phyloP scores from a whole-genome alignment of 176 grass and related monocot species.

The Triticum dicoccoides region DNA sequence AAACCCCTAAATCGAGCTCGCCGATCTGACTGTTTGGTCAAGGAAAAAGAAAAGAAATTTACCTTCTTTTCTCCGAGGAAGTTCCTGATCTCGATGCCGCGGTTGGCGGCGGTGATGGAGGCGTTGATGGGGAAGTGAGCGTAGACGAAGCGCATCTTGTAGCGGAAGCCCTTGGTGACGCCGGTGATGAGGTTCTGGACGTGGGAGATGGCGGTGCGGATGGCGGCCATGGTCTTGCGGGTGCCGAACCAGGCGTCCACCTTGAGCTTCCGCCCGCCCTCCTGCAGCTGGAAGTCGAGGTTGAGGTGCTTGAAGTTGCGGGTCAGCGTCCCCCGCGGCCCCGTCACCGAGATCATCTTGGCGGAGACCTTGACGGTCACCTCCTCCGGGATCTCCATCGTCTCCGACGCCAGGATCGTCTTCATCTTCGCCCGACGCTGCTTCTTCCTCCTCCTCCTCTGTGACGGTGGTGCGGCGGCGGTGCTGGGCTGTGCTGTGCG shows the following conservation, averaged over 20 bases:
- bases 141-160: constrained; percentile 82
- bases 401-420: constrained; percentile 72
- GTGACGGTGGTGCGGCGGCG: too few relatives aligned
- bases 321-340: constrained; percentile 59
- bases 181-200: constrained; percentile 83
- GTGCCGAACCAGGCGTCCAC: constrained; percentile 82
- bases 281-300: constrained; percentile 69
- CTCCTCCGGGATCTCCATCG: constrained; percentile 70
- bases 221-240: constrained; percentile 73
- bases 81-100: constrained; percentile 75
- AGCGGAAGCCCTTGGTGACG: constrained; percentile 79
- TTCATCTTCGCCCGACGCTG: constrained; percentile 36
- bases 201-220: constrained; percentile 86
- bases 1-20: too few relatives aligned
- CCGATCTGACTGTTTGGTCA: background rate
- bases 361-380: constrained; percentile 71
- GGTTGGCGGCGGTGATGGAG: constrained; percentile 51
- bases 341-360: constrained; percentile 68
- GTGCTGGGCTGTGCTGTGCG: too few relatives aligned
- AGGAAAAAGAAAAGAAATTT: background rate
- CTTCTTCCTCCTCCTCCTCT: too few relatives aligned
- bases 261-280: constrained; percentile 58
- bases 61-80: constrained; percentile 89
- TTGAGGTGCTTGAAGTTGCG: constrained; percentile 88
- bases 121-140: constrained; percentile 89